phyloP scores from a whole-genome alignment of 2,329 filamentous ascomycete genomes.

The Zasmidium citrigriseum region DNA sequence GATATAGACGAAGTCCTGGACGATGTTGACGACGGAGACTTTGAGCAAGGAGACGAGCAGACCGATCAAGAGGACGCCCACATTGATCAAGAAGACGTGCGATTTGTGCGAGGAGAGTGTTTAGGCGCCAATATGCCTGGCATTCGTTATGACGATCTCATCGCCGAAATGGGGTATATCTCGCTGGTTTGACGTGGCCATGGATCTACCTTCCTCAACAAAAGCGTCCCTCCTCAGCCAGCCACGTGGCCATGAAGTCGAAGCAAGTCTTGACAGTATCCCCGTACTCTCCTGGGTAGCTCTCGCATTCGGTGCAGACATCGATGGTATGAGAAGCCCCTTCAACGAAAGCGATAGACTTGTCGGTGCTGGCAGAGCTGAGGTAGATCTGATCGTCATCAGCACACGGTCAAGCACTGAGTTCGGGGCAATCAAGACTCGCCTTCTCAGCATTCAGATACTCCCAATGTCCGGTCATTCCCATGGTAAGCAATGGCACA shows the following conservation, averaged over 20 bases:
- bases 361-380: not conserved
- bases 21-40: no score
- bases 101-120: no score
- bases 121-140: no score
- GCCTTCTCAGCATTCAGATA: not conserved
- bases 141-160: no score
- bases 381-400: not conserved
- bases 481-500: not conserved
- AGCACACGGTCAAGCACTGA: not conserved
- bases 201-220: no score
- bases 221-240: not conserved
- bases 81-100: no score
- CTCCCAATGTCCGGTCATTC: not conserved
- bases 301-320: not conserved
- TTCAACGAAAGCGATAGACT: not conserved
- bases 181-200: no score
- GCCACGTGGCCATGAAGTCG: not conserved
- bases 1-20: no score
- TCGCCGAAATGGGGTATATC: no score
- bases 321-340: not conserved
- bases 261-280: not conserved
- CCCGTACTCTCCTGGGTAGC: not conserved
- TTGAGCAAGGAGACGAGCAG: no score
- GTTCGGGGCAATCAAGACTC: no score
- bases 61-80: no score